Percentiles rank a stretch among this genome's conserved stretches.
phyloP scores from a whole-genome alignment of 208 protist genomes.

The Acanthamoeba culbertsoni region DNA sequence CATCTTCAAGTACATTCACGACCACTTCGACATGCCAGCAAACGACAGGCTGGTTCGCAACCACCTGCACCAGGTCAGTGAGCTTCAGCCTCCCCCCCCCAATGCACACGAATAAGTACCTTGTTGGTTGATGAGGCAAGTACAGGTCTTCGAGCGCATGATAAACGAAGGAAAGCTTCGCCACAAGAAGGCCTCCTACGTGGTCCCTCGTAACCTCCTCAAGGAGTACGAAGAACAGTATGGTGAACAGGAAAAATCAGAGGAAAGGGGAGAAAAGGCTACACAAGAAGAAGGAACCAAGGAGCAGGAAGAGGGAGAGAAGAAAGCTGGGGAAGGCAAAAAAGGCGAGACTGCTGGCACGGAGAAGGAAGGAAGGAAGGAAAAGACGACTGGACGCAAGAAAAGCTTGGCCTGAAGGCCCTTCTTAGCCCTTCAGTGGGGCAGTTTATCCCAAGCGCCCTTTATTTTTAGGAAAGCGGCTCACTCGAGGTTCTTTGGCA shows the following conservation, averaged over 20 bases:
- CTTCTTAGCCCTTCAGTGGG: too few relatives aligned
- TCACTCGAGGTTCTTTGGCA: constrained; percentile 27
- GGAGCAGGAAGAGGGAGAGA: not conserved
- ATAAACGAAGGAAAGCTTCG: not conserved
- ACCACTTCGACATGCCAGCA: constrained; percentile 38
- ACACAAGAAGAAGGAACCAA: not conserved
- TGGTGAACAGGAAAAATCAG: not conserved
- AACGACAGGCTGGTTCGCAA: constrained; percentile 14
- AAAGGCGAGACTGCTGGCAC: too few relatives aligned
- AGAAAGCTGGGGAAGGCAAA: not conserved
- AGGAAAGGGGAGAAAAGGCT: not conserved
- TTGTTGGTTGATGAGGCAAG: not conserved
- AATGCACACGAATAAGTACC: too few relatives aligned
- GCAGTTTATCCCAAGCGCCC: too few relatives aligned
- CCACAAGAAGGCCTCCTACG: constrained; percentile 45
- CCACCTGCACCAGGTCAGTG: not conserved
- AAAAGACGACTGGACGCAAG: not conserved
- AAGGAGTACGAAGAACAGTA: not conserved
- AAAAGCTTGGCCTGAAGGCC: too few relatives aligned
- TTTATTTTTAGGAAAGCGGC: too few relatives aligned
- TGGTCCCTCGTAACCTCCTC: not conserved
- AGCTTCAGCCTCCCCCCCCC: not conserved
- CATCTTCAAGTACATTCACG: constrained; percentile 44
- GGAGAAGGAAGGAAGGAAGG: not conserved
- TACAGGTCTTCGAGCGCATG: not conserved